Conservation (phyloP, 768 basidiomycete species). For the Leccinum variicolor region DNA sequence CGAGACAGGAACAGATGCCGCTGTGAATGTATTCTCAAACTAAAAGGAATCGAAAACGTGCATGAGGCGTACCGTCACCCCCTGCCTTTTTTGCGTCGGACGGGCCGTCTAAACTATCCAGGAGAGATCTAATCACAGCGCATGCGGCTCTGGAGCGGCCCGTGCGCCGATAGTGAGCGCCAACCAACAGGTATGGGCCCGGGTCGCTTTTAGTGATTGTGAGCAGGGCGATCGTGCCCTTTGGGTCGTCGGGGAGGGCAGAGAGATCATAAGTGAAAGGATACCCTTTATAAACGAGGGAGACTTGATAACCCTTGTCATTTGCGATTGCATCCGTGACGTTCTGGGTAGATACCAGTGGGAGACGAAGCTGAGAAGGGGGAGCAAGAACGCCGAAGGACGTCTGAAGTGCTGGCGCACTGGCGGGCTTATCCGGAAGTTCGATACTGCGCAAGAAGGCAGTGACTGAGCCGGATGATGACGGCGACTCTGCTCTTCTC, state of each 20-base stretch:
- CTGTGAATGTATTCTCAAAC: constrained; percentile 15
- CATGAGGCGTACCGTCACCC: constrained; percentile 24
- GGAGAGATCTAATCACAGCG: constrained; percentile 25
- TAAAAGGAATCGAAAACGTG: constrained; percentile 8
- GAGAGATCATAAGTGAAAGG: constrained; percentile 28
- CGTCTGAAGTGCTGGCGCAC: constrained; percentile 9
- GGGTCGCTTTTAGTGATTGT: constrained; percentile 28
- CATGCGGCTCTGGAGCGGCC: constrained; percentile 30
- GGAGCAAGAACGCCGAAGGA: constrained; percentile 5
- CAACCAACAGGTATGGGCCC: constrained; percentile 29
- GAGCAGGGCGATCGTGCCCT: constrained; percentile 25
- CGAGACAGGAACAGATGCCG: constrained; percentile 6
- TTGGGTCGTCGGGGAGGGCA: constrained; percentile 29
- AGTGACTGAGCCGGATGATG: constrained; percentile 16
- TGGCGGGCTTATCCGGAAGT: constrained; percentile 18
- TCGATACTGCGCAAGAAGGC: constrained; percentile 24
- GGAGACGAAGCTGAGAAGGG: constrained; percentile 8
- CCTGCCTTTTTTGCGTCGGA: constrained; percentile 16
- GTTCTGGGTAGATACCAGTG: constrained; percentile 9
- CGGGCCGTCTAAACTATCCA: constrained; percentile 10
- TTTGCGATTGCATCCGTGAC: neutral
- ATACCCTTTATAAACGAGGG: constrained; percentile 26
- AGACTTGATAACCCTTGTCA: constrained; percentile 16
- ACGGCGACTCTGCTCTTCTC: constrained; percentile 9
- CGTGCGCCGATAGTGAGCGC: constrained; percentile 33